Evolutionary conservation across 2,329 filamentous ascomycete species (phyloP).

Genomic region (Sordariomycetes sp.): DNA sequence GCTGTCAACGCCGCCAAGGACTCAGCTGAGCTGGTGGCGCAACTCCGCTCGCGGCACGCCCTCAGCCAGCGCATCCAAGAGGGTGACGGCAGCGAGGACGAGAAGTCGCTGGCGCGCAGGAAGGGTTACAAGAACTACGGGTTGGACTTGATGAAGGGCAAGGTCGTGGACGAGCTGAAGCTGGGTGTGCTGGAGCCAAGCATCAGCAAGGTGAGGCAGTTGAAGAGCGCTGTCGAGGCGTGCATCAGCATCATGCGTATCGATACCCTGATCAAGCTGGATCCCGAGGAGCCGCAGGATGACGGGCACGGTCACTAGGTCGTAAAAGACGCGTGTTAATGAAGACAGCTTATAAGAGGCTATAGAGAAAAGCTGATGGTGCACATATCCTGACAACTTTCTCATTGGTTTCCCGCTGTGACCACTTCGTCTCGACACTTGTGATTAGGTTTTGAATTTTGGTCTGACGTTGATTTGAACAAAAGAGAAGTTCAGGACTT

Average conservation of each 20-base stretch:
- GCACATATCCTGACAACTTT: slow-evolving; percentile 10
- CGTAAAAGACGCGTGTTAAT: too few species aligned
- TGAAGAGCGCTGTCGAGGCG: slow-evolving; percentile 97
- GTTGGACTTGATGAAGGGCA: slow-evolving; percentile 79
- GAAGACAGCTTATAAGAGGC: not conserved
- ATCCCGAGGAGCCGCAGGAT: slow-evolving; percentile 71
- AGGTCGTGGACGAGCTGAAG: slow-evolving; percentile 89
- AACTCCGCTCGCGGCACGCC: slow-evolving; percentile 88
- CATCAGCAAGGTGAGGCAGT: slow-evolving; percentile 95
- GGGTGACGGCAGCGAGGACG: slow-evolving; percentile 73
- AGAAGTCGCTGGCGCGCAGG: slow-evolving; percentile 83
- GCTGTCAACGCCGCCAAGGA: slow-evolving; percentile 97
- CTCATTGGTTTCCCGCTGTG: not conserved
- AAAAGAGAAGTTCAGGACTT: slow-evolving; percentile 4
- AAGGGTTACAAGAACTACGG: slow-evolving; percentile 99
- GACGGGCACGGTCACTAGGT: slow-evolving; percentile 80
- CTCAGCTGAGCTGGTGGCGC: slow-evolving; percentile 86
- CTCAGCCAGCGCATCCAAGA: slow-evolving; percentile 87
- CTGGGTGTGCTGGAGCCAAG: slow-evolving; percentile 91
- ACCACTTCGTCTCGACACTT: too few species aligned
- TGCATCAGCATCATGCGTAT: slow-evolving; percentile 99
- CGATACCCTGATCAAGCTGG: slow-evolving; percentile 95
- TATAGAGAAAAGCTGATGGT: slow-evolving; percentile 10
- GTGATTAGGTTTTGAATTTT: too few species aligned
- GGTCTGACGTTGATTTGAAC: not conserved